Evolutionary conservation across 1,284 basidiomycete species (phyloP), one percentile per base, ranked within the genome.

Genomic region (Austroboletus niveus): DNA sequence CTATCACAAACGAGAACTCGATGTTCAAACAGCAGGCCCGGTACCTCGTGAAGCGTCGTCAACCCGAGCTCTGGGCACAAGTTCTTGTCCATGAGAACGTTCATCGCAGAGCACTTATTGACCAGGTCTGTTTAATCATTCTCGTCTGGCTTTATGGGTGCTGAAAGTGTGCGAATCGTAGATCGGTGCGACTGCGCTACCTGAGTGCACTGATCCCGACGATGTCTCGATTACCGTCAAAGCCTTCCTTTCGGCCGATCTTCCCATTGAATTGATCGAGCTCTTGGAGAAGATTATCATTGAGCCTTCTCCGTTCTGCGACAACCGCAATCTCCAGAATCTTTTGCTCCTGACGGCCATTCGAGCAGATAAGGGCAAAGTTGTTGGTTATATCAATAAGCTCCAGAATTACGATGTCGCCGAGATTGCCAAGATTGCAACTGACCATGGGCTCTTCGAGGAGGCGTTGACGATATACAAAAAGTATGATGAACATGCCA

Each of bases 11-110:
- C 70, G 96, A 98, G 63, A 99, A 99, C 76, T 89, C 94, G 32
- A 99, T 99, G 97, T 99, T 97, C 84, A 99, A 99, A 76, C 96
- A 99, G 69, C 97, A 99, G 73, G 92, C 97, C 49, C 87, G 97
- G 38, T 99, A 99, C 75, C 85, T 99, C 56, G 93, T 98, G 68
- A 98, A 96, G 76, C 87, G 97, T 59, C 91, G 96, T 57, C 89
- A 95, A 59, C 85, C 92, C 24, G 96, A 99, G 59, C 85, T 99
- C 42, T 99, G 97, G 97, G 86, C 89, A 3, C 93, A 98, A 73
- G 97, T 99, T 39, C 86, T 99, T 50, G 78, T 84, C 24, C 80
- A 85, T 8, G 94, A 96, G 63, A 98, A 97, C 67, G 84, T 94
- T 47, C 87, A 99, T 70, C 92, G 94, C 57, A 89, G 96, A 58